These are phyloP conservation scores for Malus fusca DNA, from an alignment of 306 rosid genomes.

Conservation along the genomic window DNA sequence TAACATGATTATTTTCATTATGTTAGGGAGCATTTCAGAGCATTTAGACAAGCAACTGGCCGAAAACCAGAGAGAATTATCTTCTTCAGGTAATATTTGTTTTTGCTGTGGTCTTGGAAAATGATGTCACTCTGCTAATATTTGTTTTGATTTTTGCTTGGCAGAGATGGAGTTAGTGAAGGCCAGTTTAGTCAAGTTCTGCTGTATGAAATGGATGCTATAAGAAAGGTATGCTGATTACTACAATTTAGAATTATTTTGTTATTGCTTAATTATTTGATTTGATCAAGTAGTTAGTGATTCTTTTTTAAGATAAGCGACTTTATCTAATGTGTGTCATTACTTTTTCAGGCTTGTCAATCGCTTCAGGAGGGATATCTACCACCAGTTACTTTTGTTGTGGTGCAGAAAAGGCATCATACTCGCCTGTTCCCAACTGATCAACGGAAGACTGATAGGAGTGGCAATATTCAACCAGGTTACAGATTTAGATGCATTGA, in stretches of 20 bases:
- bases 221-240: constrained; percentile 46
- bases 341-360: constrained; percentile 47
- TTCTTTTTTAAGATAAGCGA: not conserved
- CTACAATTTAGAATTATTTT: not conserved
- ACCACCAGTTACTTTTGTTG: constrained; percentile 58
- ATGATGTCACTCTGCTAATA: not conserved
- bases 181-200: constrained; percentile 76
- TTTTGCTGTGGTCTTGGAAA: not conserved
- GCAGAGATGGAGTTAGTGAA: constrained; percentile 87
- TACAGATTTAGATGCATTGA: not conserved
- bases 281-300: not conserved
- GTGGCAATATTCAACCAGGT: constrained; percentile 89
- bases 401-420: constrained; percentile 75
- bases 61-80: constrained; percentile 48
- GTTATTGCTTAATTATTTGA: too few relatives aligned
- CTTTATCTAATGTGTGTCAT: not conserved
- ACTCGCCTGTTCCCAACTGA: constrained; percentile 53
- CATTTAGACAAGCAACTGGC: constrained; percentile 31
- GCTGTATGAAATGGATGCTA: constrained; percentile 73
- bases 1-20: not conserved
- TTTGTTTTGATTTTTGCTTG: not conserved
- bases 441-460: constrained; percentile 23
- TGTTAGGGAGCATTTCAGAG: constrained; percentile 46
- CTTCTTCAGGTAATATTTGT: constrained; percentile 59
- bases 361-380: constrained; percentile 38